phyloP scores from a whole-genome alignment of 495 filamentous ascomycete species.

The Hypoxylon fuscum region DNA sequence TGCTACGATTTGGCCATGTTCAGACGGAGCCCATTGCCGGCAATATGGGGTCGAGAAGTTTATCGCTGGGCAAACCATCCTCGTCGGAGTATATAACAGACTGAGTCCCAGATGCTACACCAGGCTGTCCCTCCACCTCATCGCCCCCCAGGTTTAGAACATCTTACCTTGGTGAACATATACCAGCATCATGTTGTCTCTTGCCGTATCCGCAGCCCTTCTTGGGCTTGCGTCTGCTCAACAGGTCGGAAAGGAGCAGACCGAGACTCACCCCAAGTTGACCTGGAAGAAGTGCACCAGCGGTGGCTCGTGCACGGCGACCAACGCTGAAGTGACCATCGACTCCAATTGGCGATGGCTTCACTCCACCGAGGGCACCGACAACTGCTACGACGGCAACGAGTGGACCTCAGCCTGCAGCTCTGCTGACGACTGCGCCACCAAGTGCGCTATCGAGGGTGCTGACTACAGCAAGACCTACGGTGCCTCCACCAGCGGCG shows the following conservation, averaged over 20 bases:
- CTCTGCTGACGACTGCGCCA: slow-evolving; percentile 49
- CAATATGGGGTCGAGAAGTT: slow-evolving; percentile 34
- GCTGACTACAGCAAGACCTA: slow-evolving; percentile 60
- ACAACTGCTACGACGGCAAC: slow-evolving; percentile 64
- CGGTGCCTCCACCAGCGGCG: slow-evolving; percentile 58
- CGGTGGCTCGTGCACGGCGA: slow-evolving; percentile 58
- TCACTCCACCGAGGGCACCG: slow-evolving; percentile 46
- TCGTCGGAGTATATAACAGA: slow-evolving; percentile 35
- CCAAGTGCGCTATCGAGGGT: slow-evolving; percentile 59
- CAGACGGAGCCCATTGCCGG: slow-evolving; percentile 38
- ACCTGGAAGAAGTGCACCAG: slow-evolving; percentile 65
- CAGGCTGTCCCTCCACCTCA: slow-evolving; percentile 25
- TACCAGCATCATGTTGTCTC: slow-evolving; percentile 44
- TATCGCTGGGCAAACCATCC: slow-evolving; percentile 14
- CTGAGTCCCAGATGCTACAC: slow-evolving; percentile 23
- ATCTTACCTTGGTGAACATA: slow-evolving; percentile 28
- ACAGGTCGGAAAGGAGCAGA: slow-evolving; percentile 63
- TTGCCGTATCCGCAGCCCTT: slow-evolving; percentile 50
- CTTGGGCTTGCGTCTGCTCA: slow-evolving; percentile 59
- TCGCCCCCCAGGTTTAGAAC: slow-evolving; percentile 23
- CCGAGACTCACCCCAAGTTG: slow-evolving; percentile 67
- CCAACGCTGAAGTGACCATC: slow-evolving; percentile 53
- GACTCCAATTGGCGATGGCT: slow-evolving; percentile 65
- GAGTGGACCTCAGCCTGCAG: slow-evolving; percentile 56
- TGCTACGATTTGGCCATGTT: slow-evolving; percentile 27